Percentiles rank a stretch among this genome's conserved stretches.
Evolutionary conservation across 2,329 filamentous ascomycete genomes (phyloP).

Genomic region (Calonectria pseudoturangicola): DNA sequence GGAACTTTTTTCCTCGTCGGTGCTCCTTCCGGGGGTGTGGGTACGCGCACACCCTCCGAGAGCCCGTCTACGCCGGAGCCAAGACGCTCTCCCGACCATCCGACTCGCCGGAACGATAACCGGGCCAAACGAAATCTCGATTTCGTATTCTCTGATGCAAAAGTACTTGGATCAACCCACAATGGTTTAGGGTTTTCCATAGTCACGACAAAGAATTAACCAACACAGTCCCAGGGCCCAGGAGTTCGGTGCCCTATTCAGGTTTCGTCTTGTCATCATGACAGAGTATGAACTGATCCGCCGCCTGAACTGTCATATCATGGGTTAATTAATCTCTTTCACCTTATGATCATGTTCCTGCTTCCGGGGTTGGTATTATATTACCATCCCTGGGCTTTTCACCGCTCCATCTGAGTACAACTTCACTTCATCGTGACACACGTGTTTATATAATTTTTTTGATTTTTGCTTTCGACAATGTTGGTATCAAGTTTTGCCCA

Average conservation of each 20-base stretch:
- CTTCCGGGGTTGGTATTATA: neutral
- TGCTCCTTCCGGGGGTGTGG: conserved; percentile 17
- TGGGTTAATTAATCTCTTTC: conserved; percentile 12
- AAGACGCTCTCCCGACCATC: conserved; percentile 31
- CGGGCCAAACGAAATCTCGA: conserved; percentile 43
- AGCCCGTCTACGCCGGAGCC: conserved; percentile 18
- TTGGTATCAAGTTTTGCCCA: conserved; percentile 41
- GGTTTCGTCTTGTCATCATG: conserved; percentile 25
- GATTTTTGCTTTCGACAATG: conserved; percentile 35
- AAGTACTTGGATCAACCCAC: conserved; percentile 43
- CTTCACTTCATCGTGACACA: conserved; percentile 23
- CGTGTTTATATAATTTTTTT: conserved; percentile 10
- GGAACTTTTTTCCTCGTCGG: conserved; percentile 33
- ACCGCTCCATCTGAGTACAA: neutral
- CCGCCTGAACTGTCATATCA: conserved; percentile 18
- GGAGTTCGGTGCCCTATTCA: conserved; percentile 13
- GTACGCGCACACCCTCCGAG: conserved; percentile 32
- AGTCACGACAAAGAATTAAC: conserved; percentile 38
- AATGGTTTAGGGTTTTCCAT: neutral
- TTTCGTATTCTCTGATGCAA: conserved; percentile 49
- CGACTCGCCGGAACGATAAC: conserved; percentile 34
- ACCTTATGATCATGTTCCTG: conserved; percentile 6
- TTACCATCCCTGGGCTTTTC: neutral
- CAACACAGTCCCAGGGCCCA: conserved; percentile 38
- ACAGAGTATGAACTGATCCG: conserved; percentile 34